Conservation (phyloP, 208 protist species). For the Porcisia deanei region DNA sequence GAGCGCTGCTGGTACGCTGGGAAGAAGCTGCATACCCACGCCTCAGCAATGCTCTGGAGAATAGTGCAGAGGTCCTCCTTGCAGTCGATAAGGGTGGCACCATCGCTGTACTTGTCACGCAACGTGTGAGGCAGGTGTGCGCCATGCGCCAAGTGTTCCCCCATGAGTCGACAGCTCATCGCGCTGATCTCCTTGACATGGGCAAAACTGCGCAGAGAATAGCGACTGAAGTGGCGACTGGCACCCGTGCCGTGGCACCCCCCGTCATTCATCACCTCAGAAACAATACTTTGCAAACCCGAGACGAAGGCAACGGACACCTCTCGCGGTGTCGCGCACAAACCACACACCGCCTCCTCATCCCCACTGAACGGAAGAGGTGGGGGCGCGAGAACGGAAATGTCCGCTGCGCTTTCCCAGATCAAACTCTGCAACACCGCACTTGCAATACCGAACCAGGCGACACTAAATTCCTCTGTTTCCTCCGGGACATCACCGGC, state of each 20-base stretch:
- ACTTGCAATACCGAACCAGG: constrained; percentile 45
- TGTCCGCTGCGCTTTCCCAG: constrained; percentile 20
- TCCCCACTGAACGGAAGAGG: not conserved
- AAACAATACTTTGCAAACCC: constrained; percentile 31
- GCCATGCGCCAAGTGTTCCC: constrained; percentile 24
- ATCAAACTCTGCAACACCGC: constrained; percentile 29
- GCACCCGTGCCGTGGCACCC: constrained; percentile 22
- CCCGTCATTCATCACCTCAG: constrained; percentile 29
- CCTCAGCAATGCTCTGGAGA: constrained; percentile 28
- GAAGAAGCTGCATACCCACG: constrained; percentile 57
- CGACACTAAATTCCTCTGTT: constrained; percentile 37
- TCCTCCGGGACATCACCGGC: constrained; percentile 15
- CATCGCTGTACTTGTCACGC: constrained; percentile 32
- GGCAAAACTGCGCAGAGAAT: constrained; percentile 20
- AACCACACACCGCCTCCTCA: not conserved
- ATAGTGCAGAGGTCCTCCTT: constrained; percentile 19
- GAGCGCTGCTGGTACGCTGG: constrained; percentile 37
- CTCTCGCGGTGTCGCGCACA: constrained; percentile 23
- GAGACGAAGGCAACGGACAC: constrained; percentile 26
- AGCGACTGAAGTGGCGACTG: constrained; percentile 21
- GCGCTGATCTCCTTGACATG: constrained; percentile 23
- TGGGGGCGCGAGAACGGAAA: not conserved
- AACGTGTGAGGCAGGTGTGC: constrained; percentile 23
- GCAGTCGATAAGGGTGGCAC: constrained; percentile 10
- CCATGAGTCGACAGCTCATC: constrained; percentile 39